These are phyloP conservation scores for Exophiala mesophila DNA, from an alignment of 2,329 filamentous ascomycete genomes.

Conservation along the genomic window DNA sequence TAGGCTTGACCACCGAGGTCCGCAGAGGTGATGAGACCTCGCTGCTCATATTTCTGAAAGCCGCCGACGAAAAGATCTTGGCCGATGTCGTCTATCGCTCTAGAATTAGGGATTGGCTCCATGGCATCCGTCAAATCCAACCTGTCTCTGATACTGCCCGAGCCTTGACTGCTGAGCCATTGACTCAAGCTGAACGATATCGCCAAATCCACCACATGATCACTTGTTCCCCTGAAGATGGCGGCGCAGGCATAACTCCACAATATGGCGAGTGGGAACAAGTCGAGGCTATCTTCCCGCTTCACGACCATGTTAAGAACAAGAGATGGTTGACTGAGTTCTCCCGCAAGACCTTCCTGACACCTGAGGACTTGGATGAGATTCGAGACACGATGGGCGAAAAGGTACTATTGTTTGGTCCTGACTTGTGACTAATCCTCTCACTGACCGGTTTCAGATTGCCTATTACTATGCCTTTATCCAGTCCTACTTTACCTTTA, in stretches of 20 bases:
- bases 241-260: conserved; percentile 72
- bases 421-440: neutral
- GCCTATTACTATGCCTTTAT: conserved; percentile 96
- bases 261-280: conserved; percentile 65
- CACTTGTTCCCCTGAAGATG: conserved; percentile 65
- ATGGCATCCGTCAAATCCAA: conserved; percentile 73
- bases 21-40: conserved; percentile 71
- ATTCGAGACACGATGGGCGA: conserved; percentile 76
- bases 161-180: conserved; percentile 65
- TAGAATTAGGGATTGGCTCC: conserved; percentile 89
- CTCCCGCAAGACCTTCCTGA: conserved; percentile 65
- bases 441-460: conserved; percentile 46
- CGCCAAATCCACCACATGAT: conserved; percentile 84
- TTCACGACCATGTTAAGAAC: conserved; percentile 74
- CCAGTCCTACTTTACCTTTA: conserved; percentile 81
- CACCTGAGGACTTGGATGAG: conserved; percentile 61
- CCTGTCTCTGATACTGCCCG: conserved; percentile 68
- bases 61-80: conserved; percentile 70
- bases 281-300: conserved; percentile 68
- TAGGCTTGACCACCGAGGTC: conserved; percentile 84
- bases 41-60: conserved; percentile 75
- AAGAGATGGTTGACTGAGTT: conserved; percentile 69
- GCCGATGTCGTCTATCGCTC: conserved; percentile 78
- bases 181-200: conserved; percentile 82
- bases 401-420: conserved; percentile 39